Conservation (phyloP, 768 basidiomycete species). For the Rhodotorula kratochvilovae region DNA sequence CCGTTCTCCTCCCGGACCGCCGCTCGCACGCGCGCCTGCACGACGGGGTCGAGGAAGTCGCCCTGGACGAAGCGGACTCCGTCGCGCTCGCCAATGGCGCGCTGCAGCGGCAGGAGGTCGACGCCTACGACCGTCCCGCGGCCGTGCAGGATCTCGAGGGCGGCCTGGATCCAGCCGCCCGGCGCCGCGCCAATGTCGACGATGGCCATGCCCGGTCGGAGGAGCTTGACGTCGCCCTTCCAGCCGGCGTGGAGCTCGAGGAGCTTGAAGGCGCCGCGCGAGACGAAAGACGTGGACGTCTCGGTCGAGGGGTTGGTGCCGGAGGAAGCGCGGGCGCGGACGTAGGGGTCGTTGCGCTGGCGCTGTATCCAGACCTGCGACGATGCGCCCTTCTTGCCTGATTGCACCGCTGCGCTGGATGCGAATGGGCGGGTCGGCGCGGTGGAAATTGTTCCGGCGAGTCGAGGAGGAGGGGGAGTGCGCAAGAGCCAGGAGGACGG, state of each 20-base stretch:
- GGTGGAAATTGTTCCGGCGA: not conserved
- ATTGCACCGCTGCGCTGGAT: not conserved
- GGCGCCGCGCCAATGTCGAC: conserved; percentile 90
- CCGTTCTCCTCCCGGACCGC: not conserved
- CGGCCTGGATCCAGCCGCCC: conserved; percentile 91
- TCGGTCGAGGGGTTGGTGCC: not conserved
- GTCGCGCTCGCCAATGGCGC: conserved; percentile 52
- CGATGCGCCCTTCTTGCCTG: not conserved
- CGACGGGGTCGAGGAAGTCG: conserved; percentile 65
- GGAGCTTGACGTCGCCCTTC: conserved; percentile 49
- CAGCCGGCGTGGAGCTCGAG: conserved; percentile 63
- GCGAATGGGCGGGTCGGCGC: not conserved
- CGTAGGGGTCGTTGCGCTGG: conserved; percentile 49
- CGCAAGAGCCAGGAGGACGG: not conserved
- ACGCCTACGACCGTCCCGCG: conserved; percentile 62
- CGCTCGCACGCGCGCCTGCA: conserved; percentile 53
- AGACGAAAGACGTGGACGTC: conserved; percentile 56
- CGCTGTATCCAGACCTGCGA: conserved; percentile 44
- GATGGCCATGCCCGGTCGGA: conserved; percentile 54
- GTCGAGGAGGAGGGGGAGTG: not conserved
- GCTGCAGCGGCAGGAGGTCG: conserved; percentile 68
- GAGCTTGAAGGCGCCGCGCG: conserved; percentile 88
- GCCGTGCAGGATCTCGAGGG: conserved; percentile 58
- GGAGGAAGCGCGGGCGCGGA: conserved; percentile 41
- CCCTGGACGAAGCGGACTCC: conserved; percentile 70